Evolutionary conservation across 352 stramenopile genomes (phyloP), one percentile per base, ranked within the genome.

Genomic region (Aphanomyces astaci): DNA sequence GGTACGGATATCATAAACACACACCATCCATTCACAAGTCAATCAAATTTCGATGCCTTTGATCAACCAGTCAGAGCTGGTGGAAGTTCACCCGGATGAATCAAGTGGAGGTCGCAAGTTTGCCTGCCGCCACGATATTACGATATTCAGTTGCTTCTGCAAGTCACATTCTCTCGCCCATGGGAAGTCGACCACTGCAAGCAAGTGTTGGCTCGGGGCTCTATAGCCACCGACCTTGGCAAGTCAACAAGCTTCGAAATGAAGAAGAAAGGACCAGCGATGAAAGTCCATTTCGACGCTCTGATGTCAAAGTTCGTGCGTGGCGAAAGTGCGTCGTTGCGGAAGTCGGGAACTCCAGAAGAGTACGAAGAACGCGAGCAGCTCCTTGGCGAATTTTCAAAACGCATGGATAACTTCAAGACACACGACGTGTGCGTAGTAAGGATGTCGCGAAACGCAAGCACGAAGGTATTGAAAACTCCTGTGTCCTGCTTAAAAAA

Each of bases 291-390:
- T 2, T 63, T 63, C 25, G 28, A 63, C 11, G 22, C n/a, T 17
- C 11, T 63, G 3, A 63, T 63, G 54, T 25, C 27, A 5, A 43
- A 25, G 32, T 63, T 63, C 22, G 22, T 22, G 32, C 4, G 9
- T 15, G 31, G 54, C 19, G 54, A 63, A 45, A n/a, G 13, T 17
- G 28, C 27, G 28, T 46, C 11, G 28, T 19, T 45, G 33, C 54
- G 54, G 22, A 63, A 63, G 28, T 63, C 54, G 19, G 54, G 54
- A 4, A 63, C 54, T 19, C 7, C 22, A 17, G 54, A 63, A 46
- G 54, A 63, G 32, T 63, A 63, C 28, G 54, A 63, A 13, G 54
- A 63, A n/a, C 54, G 28, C 9, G 28, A 40, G 30, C 54, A 63
- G 15, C 22, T 63, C 9, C 54, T 45, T 10, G 24, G 11, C 5